A percentile compares a stretch with the other conserved stretches of the same genome.
Evolutionary conservation across 768 basidiomycete species (phyloP).

Genomic region (Trametes villosa): DNA sequence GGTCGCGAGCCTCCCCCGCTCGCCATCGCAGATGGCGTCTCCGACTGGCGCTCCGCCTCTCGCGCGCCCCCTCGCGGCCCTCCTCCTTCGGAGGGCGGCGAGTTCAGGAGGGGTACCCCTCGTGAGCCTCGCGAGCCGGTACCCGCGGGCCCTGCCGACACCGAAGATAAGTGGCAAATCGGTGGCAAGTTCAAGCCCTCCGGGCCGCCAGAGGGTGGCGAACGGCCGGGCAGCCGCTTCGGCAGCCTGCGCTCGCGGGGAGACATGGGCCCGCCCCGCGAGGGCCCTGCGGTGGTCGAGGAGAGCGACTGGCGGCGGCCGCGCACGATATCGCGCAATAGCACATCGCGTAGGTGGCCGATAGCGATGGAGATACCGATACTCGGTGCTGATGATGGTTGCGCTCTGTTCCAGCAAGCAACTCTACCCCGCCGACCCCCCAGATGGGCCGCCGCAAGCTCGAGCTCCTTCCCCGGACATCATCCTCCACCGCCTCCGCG

Average conservation of each 20-base stretch:
- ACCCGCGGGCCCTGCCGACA: slow-evolving; percentile 60
- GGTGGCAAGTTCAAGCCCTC: slow-evolving; percentile 76
- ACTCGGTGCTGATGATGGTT: slow-evolving; percentile 10
- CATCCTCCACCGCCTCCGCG: slow-evolving; percentile 56
- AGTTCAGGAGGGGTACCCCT: slow-evolving; percentile 60
- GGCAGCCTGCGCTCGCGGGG: slow-evolving; percentile 53
- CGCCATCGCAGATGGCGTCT: slow-evolving; percentile 60
- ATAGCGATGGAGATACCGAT: neutral
- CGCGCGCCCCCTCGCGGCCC: slow-evolving; percentile 38
- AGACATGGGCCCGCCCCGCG: slow-evolving; percentile 59
- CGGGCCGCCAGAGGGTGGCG: slow-evolving; percentile 41
- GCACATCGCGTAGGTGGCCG: slow-evolving; percentile 63
- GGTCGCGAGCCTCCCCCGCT: slow-evolving; percentile 48
- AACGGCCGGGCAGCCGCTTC: slow-evolving; percentile 44
- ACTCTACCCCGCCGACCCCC: slow-evolving; percentile 81
- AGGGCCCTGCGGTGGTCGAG: slow-evolving; percentile 43
- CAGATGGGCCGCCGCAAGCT: slow-evolving; percentile 80
- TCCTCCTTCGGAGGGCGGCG: slow-evolving; percentile 48
- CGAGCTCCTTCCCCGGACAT: slow-evolving; percentile 83
- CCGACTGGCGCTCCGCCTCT: slow-evolving; percentile 78
- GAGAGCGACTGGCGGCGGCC: slow-evolving; percentile 76
- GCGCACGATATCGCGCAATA: slow-evolving; percentile 48
- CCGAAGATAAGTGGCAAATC: slow-evolving; percentile 77
- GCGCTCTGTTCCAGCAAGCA: slow-evolving; percentile 50
- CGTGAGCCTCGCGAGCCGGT: slow-evolving; percentile 34